Evolutionary conservation across 208 protist species (phyloP), one percentile per base, ranked within the genome.

Genomic region (Porcisia deanei): DNA sequence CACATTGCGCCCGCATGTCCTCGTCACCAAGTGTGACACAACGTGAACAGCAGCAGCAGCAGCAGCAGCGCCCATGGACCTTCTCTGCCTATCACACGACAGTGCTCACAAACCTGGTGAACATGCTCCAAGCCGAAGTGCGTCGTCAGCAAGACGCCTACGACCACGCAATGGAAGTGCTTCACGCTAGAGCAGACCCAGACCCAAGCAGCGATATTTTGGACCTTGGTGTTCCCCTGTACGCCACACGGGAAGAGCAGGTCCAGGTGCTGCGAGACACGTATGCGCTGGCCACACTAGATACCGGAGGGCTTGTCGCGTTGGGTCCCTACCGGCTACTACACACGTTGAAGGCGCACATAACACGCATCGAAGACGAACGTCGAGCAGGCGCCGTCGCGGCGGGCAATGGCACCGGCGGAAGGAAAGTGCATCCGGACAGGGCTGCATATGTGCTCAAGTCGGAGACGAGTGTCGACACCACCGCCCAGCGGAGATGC

Each of bases 111-210:
- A 49, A 76, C 41, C 69, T 83, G 53, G 76, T 72, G n/a, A 54
- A 39, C 12, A 55, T 63, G 58, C 34, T 88, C 12, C 66, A 67
- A 9, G 71, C 57, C 22, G 81, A 81, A 52, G 72, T 88, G n/a
- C 72, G 75, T 1, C 72, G 80, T 4, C 87, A 94, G 59, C 80
- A 90, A 59, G 79, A 90, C 69, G 68, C 73, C 37, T 79, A 71
- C 69, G 78, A 82, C 43, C 71, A 81, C n/a, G 64, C 59, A 18
- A 22, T 73, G 39, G 64, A 68, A n/a, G 14, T 52, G 49, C 65
- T 76, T 37, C 34, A 76, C 41, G 64, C 77, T 8, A 49, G 70
- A 0, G 71, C 53, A 30, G 54, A 67, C 71, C 37, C 70, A 1
- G 71, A 41, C 45, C 71, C 70, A 5, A 57, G 43, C 3, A 57